phyloP scores from a whole-genome alignment of 2,329 filamentous ascomycete species.

The Lomentospora prolificans region DNA sequence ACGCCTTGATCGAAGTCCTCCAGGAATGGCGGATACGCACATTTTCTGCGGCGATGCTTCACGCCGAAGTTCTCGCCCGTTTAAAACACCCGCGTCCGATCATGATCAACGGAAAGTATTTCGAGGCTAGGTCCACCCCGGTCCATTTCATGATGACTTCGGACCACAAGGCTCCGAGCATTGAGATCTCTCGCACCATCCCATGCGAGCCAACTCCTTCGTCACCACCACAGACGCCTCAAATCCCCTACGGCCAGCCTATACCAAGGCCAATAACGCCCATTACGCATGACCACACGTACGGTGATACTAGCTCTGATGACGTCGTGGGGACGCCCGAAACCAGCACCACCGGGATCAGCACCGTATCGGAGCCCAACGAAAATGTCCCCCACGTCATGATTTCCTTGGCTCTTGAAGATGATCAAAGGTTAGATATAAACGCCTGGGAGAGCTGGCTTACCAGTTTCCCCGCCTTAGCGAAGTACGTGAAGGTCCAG shows the following conservation, averaged over 20 bases:
- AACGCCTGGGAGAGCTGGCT: slow-evolving; percentile 51
- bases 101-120: slow-evolving; percentile 45
- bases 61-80: slow-evolving; percentile 49
- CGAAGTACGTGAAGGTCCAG: slow-evolving; percentile 51
- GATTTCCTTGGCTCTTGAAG: slow-evolving; percentile 49
- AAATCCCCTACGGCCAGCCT: not conserved
- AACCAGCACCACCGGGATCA: slow-evolving; percentile 13
- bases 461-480: slow-evolving; percentile 42
- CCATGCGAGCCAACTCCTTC: slow-evolving; percentile 23
- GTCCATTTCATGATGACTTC: slow-evolving; percentile 56
- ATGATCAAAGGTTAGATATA: slow-evolving; percentile 46
- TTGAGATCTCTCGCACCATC: slow-evolving; percentile 38
- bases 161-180: slow-evolving; percentile 48
- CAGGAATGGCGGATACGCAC: slow-evolving; percentile 44
- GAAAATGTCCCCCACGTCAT: slow-evolving; percentile 50
- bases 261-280: not conserved
- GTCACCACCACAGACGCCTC: slow-evolving; percentile 20
- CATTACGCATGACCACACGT: slow-evolving; percentile 1
- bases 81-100: slow-evolving; percentile 50
- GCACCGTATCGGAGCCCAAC: slow-evolving; percentile 29
- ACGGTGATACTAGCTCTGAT: slow-evolving; percentile 7
- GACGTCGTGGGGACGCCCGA: slow-evolving; percentile 11
- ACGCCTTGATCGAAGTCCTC: slow-evolving; percentile 48
- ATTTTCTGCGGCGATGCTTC: slow-evolving; percentile 51
- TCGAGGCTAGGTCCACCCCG: slow-evolving; percentile 48